These are phyloP conservation scores for Picea sitchensis DNA, from an alignment of 75 land plant genomes.

Conservation along the genomic window DNA sequence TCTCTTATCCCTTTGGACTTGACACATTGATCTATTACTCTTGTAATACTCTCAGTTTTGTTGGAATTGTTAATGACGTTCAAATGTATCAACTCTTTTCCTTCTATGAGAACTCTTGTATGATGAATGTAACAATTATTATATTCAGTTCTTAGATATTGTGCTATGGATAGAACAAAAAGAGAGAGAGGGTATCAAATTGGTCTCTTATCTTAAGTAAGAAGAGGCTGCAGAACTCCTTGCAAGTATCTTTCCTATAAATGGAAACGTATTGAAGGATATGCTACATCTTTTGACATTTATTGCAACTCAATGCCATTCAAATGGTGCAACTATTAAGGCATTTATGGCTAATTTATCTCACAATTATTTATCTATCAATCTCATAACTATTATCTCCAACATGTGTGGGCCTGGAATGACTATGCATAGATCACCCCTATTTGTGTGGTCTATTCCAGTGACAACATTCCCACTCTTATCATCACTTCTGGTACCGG, in stretches of 20 bases:
- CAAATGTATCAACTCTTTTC: conserved; percentile 51
- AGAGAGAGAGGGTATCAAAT: conserved; percentile 48
- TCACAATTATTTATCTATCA: too few species aligned
- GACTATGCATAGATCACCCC: too few species aligned
- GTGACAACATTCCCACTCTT: too few species aligned
- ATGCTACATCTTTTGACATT: conserved; percentile 43
- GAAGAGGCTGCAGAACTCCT: conserved; percentile 68
- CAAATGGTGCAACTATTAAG: too few species aligned
- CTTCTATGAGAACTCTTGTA: conserved; percentile 79
- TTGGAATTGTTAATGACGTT: conserved; percentile 28
- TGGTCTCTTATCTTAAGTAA: conserved; percentile 48
- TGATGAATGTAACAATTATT: conserved; percentile 70
- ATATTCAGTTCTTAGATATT: conserved; percentile 77
- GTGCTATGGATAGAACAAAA: conserved; percentile 93
- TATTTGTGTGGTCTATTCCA: too few species aligned
- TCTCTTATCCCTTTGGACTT: not conserved
- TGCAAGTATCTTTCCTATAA: conserved; percentile 51
- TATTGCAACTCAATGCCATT: too few species aligned
- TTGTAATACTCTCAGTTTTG: conserved; percentile 12
- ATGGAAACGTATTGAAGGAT: conserved; percentile 47
- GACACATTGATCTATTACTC: too few species aligned
- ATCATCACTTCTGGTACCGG: too few species aligned
- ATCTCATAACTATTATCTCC: too few species aligned
- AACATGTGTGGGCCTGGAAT: too few species aligned
- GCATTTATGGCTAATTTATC: too few species aligned